Conservation (phyloP, 1,284 basidiomycete species). For the Trametes pubescens region DNA sequence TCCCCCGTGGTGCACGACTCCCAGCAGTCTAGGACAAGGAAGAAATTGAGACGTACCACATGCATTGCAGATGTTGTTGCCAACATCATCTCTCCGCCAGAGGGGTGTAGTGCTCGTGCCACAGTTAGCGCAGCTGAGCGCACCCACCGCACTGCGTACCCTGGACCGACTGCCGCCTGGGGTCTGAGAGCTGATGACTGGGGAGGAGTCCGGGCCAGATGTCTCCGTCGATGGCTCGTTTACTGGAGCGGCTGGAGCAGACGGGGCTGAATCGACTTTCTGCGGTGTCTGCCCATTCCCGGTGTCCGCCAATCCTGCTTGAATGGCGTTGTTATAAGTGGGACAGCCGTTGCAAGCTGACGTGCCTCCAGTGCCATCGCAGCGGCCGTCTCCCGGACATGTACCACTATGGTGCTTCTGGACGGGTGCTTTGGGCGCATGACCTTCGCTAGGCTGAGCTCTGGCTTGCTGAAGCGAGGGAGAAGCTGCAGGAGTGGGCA, state of each 20-base stretch:
- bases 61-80: conserved; percentile 92
- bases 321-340: conserved; percentile 87
- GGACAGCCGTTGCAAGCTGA: conserved; percentile 93
- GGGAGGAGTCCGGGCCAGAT: conserved; percentile 36
- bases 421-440: conserved; percentile 35
- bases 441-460: conserved; percentile 22
- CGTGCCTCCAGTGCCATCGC: conserved; percentile 94
- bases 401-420: conserved; percentile 64
- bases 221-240: conserved; percentile 25
- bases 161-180: conserved; percentile 44
- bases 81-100: conserved; percentile 93
- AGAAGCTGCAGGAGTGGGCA: conserved; percentile 45
- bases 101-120: conserved; percentile 94
- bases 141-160: conserved; percentile 68
- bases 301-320: conserved; percentile 43
- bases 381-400: conserved; percentile 94
- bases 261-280: conserved; percentile 13
- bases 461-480: conserved; percentile 35
- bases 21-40: conserved; percentile 27
- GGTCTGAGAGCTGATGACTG: conserved; percentile 40
- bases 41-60: conserved; percentile 74
- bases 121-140: conserved; percentile 89
- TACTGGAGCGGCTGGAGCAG: conserved; percentile 6
- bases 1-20: conserved; percentile 14
- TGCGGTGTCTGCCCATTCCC: conserved; percentile 26